Conservation (phyloP, 2,329 filamentous ascomycete genomes). For the Berkeleyomyces rouxiae region DNA sequence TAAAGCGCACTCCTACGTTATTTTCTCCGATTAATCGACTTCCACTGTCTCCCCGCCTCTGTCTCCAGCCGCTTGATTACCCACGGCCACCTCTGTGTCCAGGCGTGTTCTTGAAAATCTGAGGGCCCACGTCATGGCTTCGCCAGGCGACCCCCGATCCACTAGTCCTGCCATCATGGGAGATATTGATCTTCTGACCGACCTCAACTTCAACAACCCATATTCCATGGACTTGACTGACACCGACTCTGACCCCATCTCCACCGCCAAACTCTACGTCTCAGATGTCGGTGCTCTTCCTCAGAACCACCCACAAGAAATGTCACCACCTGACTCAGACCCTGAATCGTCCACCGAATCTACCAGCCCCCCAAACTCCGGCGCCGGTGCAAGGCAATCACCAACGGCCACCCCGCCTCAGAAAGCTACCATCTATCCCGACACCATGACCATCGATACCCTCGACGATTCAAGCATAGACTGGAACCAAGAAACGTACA, state of each 20-base stretch:
- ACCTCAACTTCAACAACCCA: conserved; percentile 10
- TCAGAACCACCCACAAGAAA: conserved; percentile 9
- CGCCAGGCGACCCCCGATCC: conserved; percentile 8
- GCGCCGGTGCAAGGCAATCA: conserved; percentile 8
- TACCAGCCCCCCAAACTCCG: conserved; percentile 12
- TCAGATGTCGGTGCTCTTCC: conserved; percentile 8
- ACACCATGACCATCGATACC: conserved; percentile 7
- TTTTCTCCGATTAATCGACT: neutral
- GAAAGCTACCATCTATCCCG: neutral
- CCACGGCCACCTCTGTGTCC: conserved; percentile 2
- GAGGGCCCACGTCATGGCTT: conserved; percentile 10
- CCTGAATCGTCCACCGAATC: conserved; percentile 12
- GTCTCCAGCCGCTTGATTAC: neutral
- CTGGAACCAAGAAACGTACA: conserved; percentile 7
- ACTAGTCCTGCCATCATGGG: conserved; percentile 13
- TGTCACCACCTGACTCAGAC: conserved; percentile 13
- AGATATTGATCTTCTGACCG: conserved; percentile 8
- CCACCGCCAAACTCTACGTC: conserved; percentile 7
- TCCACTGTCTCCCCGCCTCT: neutral
- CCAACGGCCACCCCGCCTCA: conserved; percentile 12
- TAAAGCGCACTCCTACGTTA: neutral
- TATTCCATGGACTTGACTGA: conserved; percentile 9
- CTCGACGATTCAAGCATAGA: conserved; percentile 8
- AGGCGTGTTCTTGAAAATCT: conserved; percentile 1
- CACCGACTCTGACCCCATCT: neutral